These are phyloP conservation scores for Discostella pseudostelligera DNA, from an alignment of 108 stramenopile genomes.

Conservation along the genomic window DNA sequence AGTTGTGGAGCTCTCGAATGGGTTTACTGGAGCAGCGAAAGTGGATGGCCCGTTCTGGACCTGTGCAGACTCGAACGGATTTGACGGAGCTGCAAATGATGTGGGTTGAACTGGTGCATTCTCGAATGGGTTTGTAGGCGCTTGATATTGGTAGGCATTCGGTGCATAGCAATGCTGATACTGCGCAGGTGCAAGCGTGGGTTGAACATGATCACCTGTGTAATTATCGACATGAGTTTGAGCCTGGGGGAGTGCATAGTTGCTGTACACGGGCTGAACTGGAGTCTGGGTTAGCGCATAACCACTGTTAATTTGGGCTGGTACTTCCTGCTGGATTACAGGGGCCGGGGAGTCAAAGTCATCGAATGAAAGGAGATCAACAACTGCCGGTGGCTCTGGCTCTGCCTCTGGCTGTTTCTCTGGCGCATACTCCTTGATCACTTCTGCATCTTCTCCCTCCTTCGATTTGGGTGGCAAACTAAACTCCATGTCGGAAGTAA, in stretches of 20 bases:
- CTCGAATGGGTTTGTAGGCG: slow-evolving; percentile 6
- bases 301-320: not conserved
- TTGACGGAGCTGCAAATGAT: slow-evolving; percentile 4
- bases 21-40: slow-evolving; percentile 7
- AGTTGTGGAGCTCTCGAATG: slow-evolving; percentile 3
- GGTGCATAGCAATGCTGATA: slow-evolving; percentile 19
- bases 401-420: slow-evolving; percentile 16
- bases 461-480: not conserved
- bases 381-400: slow-evolving; percentile 25
- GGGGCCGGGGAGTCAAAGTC: slow-evolving; percentile 15
- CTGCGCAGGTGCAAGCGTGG: slow-evolving; percentile 15
- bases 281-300: slow-evolving; percentile 10
- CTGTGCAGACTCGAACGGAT: slow-evolving; percentile 4
- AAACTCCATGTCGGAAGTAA: not conserved
- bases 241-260: slow-evolving; percentile 6
- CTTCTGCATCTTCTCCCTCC: not conserved
- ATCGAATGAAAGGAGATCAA: slow-evolving; percentile 43
- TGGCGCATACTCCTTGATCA: slow-evolving; percentile 1
- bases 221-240: not conserved
- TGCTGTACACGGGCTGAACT: not conserved
- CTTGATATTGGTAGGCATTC: not conserved
- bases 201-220: not conserved
- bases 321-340: slow-evolving; percentile 6
- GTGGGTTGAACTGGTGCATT: not conserved
- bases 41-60: not conserved